Base-by-base conservation (phyloP, 805 yeast species). In the Lachancea sp. region DNA sequence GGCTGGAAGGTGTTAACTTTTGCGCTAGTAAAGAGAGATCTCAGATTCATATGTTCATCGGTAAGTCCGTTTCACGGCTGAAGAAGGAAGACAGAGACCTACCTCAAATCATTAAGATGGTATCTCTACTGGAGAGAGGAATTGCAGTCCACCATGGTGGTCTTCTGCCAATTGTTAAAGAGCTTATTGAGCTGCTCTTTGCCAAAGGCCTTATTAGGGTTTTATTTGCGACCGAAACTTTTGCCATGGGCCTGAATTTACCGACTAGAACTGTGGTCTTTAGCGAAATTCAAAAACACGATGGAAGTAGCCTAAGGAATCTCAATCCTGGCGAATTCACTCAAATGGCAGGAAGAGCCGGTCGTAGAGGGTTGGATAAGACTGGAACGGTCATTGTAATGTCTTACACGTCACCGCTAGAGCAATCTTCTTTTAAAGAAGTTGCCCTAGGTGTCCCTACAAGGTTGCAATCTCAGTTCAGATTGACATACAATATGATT, bases 281-380 rank as follows among this genome's bases (percentile, higher is more conserved):
- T 60, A 76, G 87, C 46, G 86, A 83, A 34, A 67, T 83, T 36
- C 69, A 90, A 49, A 92, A 92, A 56, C 96, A 90, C 60, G 98
- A 92, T 58, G 97, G 97, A 34, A 73, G 79, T 22, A 75, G 75
- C 0, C 78, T 86, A 63, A 74, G 98, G 62, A 76, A 82, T 55
- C 69, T 92, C 45, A 71, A 82, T 8, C 96, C 98, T 0, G 98
- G 98, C 40, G 98, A 92, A 60, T 92, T 90, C 59, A 92, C 97
- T 0, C 98, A 90, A 64, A 92, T 92, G 98, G 89, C 97, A 0
- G 98, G 98, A 33, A 76, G 98, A 63, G 98, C 98, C 0, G 98
- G 98, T 45, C 79, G 98, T 66, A 79, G 98, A 69, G 98, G 98
- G 25, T 67, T 92, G 48, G 98, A 92, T 67, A 67, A 78, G 16